These are phyloP conservation scores for Malassezia furfur DNA, from an alignment of 1,284 basidiomycete species.

Conservation along the genomic window DNA sequence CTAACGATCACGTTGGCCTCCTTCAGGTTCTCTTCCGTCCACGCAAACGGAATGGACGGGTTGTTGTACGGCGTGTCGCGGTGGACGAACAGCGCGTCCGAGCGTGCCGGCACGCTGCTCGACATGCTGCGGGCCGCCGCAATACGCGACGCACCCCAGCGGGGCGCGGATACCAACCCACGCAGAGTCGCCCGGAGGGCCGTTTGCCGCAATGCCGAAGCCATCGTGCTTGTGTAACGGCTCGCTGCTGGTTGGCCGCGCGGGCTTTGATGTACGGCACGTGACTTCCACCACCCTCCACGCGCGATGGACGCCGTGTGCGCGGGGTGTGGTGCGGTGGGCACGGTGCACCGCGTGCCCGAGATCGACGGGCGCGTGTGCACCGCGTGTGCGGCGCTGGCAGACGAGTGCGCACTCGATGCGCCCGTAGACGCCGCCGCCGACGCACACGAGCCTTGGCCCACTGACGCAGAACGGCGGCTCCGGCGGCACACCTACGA, in stretches of 20 bases:
- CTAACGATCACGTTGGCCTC: conserved; percentile 79
- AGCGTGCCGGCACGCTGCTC: conserved; percentile 25
- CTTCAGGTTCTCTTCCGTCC: conserved; percentile 70
- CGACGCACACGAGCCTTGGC: background rate
- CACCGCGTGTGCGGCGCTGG: conserved; percentile 4
- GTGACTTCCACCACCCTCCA: conserved; percentile 2
- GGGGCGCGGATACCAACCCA: background rate
- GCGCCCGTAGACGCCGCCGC: background rate
- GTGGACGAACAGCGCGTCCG: conserved; percentile 53
- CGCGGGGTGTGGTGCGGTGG: conserved; percentile 7
- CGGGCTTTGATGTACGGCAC: conserved; percentile 1
- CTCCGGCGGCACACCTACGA: conserved; percentile 10
- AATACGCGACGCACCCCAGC: background rate
- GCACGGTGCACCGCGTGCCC: conserved; percentile 9
- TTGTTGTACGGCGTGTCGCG: conserved; percentile 80
- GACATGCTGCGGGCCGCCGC: conserved; percentile 21
- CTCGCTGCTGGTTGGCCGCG: conserved; percentile 11
- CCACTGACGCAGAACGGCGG: background rate
- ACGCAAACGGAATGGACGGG: conserved; percentile 71
- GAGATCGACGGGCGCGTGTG: conserved; percentile 9
- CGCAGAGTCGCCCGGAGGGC: background rate
- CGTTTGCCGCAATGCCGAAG: conserved; percentile 12
- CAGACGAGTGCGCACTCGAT: background rate
- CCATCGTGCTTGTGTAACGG: conserved; percentile 14
- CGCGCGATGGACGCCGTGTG: conserved; percentile 9